Percentiles rank a stretch among this genome's conserved stretches.
phyloP scores from a whole-genome alignment of 2,329 filamentous ascomycete species.

The Cadophora gregata region DNA sequence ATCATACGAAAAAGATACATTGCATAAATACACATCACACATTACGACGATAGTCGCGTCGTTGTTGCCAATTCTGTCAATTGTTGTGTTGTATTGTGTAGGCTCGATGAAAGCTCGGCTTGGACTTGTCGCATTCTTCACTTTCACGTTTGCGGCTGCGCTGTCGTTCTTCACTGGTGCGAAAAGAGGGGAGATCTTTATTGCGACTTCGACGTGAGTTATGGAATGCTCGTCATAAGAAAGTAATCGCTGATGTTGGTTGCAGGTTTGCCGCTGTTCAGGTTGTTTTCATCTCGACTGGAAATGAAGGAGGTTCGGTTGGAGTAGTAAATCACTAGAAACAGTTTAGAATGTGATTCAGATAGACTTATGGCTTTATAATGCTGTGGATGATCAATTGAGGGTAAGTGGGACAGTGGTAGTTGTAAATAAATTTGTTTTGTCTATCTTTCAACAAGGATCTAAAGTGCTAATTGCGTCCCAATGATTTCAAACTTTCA shows the following conservation, averaged over 20 bases:
- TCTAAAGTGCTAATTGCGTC: too few species aligned
- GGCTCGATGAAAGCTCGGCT: conserved; percentile 15
- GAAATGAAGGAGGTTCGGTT: background rate
- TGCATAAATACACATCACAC: background rate
- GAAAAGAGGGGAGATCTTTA: conserved; percentile 30
- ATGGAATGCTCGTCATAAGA: background rate
- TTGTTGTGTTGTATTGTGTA: conserved; percentile 30
- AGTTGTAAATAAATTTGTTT: too few species aligned
- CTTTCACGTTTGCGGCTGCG: conserved; percentile 27
- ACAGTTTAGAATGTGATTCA: too few species aligned
- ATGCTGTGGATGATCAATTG: too few species aligned
- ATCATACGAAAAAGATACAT: background rate
- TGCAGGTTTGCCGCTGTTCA: conserved; percentile 26
- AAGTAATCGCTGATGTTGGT: background rate
- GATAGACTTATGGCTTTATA: too few species aligned
- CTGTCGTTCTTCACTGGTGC: conserved; percentile 30
- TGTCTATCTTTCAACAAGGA: too few species aligned
- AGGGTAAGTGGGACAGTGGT: too few species aligned
- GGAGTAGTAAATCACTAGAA: too few species aligned
- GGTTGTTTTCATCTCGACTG: conserved; percentile 24
- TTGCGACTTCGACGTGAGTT: conserved; percentile 32
- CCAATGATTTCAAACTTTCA: too few species aligned
- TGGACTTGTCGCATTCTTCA: conserved; percentile 29
- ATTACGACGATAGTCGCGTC: conserved; percentile 22
- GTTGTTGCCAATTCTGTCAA: conserved; percentile 30